Percentiles rank a stretch among this genome's conserved stretches.
Conservation (phyloP, 176 grass and related monocot species). For the Stipa capillata region DNA sequence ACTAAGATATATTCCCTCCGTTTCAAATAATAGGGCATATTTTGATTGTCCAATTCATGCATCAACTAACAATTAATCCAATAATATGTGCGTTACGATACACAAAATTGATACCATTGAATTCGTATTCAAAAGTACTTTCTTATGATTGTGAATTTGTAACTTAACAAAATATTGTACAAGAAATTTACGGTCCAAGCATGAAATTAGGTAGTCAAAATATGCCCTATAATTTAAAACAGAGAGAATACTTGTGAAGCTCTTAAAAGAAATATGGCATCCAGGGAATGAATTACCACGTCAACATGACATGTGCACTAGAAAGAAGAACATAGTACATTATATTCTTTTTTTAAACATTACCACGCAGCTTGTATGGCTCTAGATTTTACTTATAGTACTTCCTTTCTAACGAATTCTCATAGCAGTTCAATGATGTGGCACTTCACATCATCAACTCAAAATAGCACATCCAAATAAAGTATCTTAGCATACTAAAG, state of each 20-base stretch:
- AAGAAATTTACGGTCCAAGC: too few relatives aligned
- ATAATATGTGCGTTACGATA: too few relatives aligned
- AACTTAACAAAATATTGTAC: too few relatives aligned
- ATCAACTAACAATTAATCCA: too few relatives aligned
- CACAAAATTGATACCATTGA: too few relatives aligned
- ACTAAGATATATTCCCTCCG: too few relatives aligned
- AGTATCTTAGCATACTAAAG: not conserved
- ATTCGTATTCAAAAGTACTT: too few relatives aligned
- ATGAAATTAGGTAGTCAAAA: too few relatives aligned
- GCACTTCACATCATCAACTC: conserved; percentile 4
- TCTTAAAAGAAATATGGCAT: not conserved
- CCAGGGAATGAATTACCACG: not conserved
- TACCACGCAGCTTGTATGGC: not conserved
- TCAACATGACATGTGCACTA: not conserved
- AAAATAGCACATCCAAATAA: conserved; percentile 1
- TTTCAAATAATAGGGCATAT: too few relatives aligned
- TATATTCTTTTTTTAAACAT: not conserved
- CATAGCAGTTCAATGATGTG: not conserved
- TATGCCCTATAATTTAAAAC: too few relatives aligned
- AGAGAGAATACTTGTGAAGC: not conserved
- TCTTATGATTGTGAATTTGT: too few relatives aligned
- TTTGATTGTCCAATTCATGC: too few relatives aligned
- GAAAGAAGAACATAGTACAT: not conserved
- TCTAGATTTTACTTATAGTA: not conserved
- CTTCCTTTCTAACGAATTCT: not conserved